A percentile compares a stretch with the other conserved stretches of the same genome.
Conservation (phyloP, 2,329 filamentous ascomycete species). For the Monilinia vaccinii-corymbosi region DNA sequence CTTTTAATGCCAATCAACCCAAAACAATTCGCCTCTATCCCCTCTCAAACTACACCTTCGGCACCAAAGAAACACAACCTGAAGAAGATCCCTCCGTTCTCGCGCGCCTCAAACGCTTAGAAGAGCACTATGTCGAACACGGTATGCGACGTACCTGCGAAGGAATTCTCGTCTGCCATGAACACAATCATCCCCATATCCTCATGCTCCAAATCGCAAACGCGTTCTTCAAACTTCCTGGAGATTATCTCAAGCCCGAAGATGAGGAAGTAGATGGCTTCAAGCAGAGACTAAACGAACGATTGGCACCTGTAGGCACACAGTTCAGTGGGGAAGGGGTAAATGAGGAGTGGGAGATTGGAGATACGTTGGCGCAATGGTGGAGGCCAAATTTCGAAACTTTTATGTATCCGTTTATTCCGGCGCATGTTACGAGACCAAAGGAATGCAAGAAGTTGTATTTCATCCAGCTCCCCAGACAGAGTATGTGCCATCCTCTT, state of each 20-base stretch:
- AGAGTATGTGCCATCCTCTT: conserved; percentile 50
- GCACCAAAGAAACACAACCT: conserved; percentile 95
- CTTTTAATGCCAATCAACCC: conserved; percentile 85
- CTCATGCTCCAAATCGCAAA: conserved; percentile 99
- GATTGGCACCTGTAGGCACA: conserved; percentile 82
- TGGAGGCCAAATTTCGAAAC: conserved; percentile 99
- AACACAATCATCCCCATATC: conserved; percentile 98
- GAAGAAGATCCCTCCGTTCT: conserved; percentile 96
- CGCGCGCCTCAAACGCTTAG: conserved; percentile 83
- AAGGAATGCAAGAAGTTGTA: conserved; percentile 99
- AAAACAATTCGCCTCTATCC: conserved; percentile 85
- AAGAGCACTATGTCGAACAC: conserved; percentile 85
- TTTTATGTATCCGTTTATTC: conserved; percentile 98
- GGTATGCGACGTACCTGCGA: conserved; percentile 98
- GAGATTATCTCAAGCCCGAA: conserved; percentile 82
- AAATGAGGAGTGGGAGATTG: conserved; percentile 89
- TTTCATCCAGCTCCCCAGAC: conserved; percentile 87
- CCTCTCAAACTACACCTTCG: conserved; percentile 97
- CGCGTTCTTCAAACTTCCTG: conserved; percentile 97
- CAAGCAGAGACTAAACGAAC: conserved; percentile 84
- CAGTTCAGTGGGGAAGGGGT: conserved; percentile 74
- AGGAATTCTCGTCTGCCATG: conserved; percentile 93
- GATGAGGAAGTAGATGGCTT: conserved; percentile 94
- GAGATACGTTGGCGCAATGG: conserved; percentile 94
- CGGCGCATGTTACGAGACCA: conserved; percentile 87